Evolutionary conservation across 169 alveolate genomes (phyloP).

Genomic region (Neospora caninum): DNA sequence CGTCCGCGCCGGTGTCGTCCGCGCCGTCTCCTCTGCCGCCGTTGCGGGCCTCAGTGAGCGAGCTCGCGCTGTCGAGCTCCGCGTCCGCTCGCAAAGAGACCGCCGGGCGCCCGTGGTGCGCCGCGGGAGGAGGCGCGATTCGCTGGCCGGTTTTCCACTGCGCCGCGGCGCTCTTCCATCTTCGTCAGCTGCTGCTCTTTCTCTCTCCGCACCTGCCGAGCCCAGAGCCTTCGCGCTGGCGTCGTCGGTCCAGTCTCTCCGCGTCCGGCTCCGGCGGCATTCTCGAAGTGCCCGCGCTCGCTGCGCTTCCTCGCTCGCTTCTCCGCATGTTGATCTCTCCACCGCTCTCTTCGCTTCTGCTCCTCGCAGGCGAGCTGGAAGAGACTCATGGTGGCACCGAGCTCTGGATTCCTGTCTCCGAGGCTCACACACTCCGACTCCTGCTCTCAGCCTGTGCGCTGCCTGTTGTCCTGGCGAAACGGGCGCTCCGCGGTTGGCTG

Average conservation of each 20-base stretch:
- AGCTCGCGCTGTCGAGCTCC: neutral
- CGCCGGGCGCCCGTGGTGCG: neutral
- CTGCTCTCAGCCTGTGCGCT: neutral
- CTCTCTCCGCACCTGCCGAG: neutral
- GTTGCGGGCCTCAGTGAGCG: neutral
- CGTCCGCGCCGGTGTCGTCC: neutral
- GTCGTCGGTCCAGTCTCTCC: neutral
- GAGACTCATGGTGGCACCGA: constrained; percentile 25
- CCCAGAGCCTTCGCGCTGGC: neutral
- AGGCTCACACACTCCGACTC: neutral
- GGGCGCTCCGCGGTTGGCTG: too few relatives aligned
- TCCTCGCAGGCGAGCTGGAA: neutral
- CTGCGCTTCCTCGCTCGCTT: neutral
- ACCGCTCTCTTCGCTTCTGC: constrained; percentile 13
- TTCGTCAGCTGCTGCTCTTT: constrained; percentile 2
- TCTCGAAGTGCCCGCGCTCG: neutral
- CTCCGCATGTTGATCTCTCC: neutral
- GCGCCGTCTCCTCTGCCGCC: neutral
- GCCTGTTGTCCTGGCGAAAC: neutral
- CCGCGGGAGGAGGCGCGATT: neutral
- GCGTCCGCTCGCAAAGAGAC: neutral
- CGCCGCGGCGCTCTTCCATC: neutral
- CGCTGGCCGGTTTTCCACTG: constrained; percentile 14
- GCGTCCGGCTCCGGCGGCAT: neutral
- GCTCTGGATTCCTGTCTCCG: constrained; percentile 28